These are phyloP conservation scores for Backusella mclennaniae DNA, from an alignment of 192 early-diverging fungal genomes.

Conservation along the genomic window DNA sequence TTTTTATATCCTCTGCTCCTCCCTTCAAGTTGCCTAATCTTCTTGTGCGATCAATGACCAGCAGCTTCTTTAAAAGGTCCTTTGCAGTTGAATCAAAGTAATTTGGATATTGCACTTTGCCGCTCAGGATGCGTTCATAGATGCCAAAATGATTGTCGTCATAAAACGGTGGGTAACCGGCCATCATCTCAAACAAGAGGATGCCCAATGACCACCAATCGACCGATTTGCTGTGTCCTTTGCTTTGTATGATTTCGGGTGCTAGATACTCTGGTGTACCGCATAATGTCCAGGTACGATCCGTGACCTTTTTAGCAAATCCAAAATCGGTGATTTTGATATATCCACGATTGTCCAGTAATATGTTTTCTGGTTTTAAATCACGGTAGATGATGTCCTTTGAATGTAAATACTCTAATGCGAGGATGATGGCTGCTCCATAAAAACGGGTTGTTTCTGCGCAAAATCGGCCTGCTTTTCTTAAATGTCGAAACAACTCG, in stretches of 20 bases:
- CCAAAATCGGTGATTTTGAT: slow-evolving; percentile 92
- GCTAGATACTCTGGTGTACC: slow-evolving; percentile 90
- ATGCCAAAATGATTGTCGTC: slow-evolving; percentile 82
- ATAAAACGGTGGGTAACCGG: slow-evolving; percentile 76
- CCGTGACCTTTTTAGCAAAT: slow-evolving; percentile 69
- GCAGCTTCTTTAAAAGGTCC: slow-evolving; percentile 71
- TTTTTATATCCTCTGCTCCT: slow-evolving; percentile 77
- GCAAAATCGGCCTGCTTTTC: slow-evolving; percentile 76
- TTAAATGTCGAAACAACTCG: slow-evolving; percentile 86
- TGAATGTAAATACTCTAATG: slow-evolving; percentile 81
- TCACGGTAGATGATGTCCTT: slow-evolving; percentile 86
- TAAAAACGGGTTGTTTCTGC: slow-evolving; percentile 87
- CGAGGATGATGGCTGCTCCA: slow-evolving; percentile 81
- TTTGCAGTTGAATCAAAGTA: slow-evolving; percentile 65
- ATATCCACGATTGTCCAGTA: slow-evolving; percentile 70
- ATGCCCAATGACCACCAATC: slow-evolving; percentile 95
- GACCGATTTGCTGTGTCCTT: slow-evolving; percentile 83
- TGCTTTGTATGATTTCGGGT: slow-evolving; percentile 83
- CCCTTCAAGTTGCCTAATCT: slow-evolving; percentile 81
- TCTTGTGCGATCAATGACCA: slow-evolving; percentile 74
- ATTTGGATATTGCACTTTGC: slow-evolving; percentile 65
- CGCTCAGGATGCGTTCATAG: slow-evolving; percentile 79
- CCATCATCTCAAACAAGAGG: slow-evolving; percentile 88
- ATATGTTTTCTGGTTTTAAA: slow-evolving; percentile 78
- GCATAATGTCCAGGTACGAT: slow-evolving; percentile 83